Base-by-base conservation (phyloP, 192 early-diverging fungal species). In the Umbelopsis sp. region DNA sequence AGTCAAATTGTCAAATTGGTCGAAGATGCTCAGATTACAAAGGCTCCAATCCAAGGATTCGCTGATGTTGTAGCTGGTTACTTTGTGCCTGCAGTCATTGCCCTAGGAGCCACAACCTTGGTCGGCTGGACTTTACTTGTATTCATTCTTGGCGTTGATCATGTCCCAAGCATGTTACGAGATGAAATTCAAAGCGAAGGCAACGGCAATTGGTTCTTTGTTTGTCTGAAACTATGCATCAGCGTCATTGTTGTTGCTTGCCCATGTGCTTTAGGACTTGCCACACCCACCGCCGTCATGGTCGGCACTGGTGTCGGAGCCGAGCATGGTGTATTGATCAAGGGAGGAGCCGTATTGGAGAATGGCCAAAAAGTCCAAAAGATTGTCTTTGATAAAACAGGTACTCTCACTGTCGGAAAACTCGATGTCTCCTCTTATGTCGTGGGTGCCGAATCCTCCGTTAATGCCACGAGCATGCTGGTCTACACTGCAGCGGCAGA, bases 271-370 rank as follows among this genome's bases (percentile, higher is more conserved):
- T 80, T 99, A 46, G 97, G 97, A 20, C 85, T 99, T 23, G 93
- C 95, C 46, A 97, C 95, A 4, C 97, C 97, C 11, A 99, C 97
- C 0, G 97, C 96, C 0, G 94, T 99, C 16, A 98, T 99, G 96
- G 97, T 97, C 8, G 97, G 96, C 25, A 98, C 97, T 0, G 97
- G 97, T 20, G 92, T 99, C 2, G 96, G 95, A 22, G 97, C 97
- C 7, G 86, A 95, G 71, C 81, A 95, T 51, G 97, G 97, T 25
- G 94, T 99, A 67, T 80, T 99, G 68, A 97, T 99, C 82, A 99
- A 99, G 84, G 93, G 95, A 30, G 97, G 95, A 21, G 90, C 78
- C 50, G 89, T 93, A 12, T 78, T 99, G 51, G 95, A 96, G 70
- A 85, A 82, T 5, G 94, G 93, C 7, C 89, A 91, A 68, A 82